A percentile compares a stretch with the other conserved stretches of the same genome.
Conservation (phyloP, 106 monocot genomes). For the Apostasia ramifera region DNA sequence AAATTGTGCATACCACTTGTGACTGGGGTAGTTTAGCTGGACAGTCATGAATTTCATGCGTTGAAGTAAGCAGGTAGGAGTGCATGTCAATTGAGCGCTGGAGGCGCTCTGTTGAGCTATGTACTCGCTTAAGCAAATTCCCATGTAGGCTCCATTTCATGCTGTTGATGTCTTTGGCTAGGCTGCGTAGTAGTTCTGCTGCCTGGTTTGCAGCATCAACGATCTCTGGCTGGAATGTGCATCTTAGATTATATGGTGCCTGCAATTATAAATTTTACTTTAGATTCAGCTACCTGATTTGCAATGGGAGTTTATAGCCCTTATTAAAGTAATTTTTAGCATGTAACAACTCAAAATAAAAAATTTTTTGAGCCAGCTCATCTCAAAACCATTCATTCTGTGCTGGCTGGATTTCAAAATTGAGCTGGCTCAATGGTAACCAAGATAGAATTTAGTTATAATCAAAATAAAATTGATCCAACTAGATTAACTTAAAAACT, state of each 20-base stretch:
- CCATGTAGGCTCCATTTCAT: constrained; percentile 51
- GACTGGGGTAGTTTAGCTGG: neutral
- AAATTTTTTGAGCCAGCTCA: no score
- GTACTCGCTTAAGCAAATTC: constrained; percentile 41
- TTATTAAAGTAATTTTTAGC: no score
- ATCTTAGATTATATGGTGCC: constrained; percentile 72
- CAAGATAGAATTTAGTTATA: no score
- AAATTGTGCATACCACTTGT: constrained; percentile 4
- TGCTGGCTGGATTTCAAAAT: no score
- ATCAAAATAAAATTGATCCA: no score
- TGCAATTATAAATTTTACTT: constrained; percentile 11
- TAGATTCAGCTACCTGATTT: no score
- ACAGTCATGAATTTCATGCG: constrained; percentile 2
- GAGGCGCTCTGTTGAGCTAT: constrained; percentile 56
- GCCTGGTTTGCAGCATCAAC: constrained; percentile 45
- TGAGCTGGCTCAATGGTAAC: no score
- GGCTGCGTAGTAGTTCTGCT: constrained; percentile 49
- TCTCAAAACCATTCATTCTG: no score
- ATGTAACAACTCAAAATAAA: no score
- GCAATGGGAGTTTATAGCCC: no score
- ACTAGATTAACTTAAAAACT: no score
- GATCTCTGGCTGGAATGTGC: constrained; percentile 65
- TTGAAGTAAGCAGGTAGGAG: constrained; percentile 67
- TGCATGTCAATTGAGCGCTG: constrained; percentile 70
- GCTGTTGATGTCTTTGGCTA: constrained; percentile 58